A percentile compares a stretch with the other conserved stretches of the same genome.
Conservation (phyloP, 2,329 filamentous ascomycete genomes). For the Apiospora aurea region DNA sequence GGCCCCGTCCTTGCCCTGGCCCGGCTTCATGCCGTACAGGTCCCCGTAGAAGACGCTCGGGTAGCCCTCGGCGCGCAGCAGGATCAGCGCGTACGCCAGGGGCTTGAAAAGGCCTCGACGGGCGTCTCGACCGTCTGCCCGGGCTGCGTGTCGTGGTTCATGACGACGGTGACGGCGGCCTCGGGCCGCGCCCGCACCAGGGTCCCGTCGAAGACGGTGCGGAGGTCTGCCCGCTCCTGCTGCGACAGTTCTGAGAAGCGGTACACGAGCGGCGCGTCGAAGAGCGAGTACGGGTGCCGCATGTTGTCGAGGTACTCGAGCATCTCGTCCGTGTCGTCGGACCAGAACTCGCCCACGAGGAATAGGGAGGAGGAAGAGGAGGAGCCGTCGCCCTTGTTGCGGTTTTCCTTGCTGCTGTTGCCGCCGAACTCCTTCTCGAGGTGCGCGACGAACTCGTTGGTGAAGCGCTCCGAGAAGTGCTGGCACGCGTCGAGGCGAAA, state of each 20-base stretch:
- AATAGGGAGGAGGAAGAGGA: conserved; percentile 51
- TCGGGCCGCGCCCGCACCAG: conserved; percentile 54
- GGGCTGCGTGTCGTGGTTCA: conserved; percentile 71
- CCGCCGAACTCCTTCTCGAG: conserved; percentile 43
- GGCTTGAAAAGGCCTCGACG: conserved; percentile 73
- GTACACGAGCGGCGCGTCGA: conserved; percentile 72
- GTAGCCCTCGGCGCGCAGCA: conserved; percentile 65
- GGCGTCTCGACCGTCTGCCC: conserved; percentile 55
- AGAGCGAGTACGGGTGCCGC: conserved; percentile 65
- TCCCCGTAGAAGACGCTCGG: conserved; percentile 76
- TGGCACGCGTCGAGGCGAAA: conserved; percentile 44
- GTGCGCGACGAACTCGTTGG: conserved; percentile 36
- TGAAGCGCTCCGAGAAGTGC: conserved; percentile 41
- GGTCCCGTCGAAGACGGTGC: conserved; percentile 65
- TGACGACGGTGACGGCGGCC: conserved; percentile 64
- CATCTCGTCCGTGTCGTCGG: conserved; percentile 61
- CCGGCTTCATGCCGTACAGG: conserved; percentile 63
- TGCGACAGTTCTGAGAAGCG: conserved; percentile 68
- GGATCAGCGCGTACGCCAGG: conserved; percentile 75
- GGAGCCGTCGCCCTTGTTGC: no score
- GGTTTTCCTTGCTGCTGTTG: conserved; percentile 22
- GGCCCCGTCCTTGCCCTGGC: conserved; percentile 39
- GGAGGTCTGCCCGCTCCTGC: conserved; percentile 62
- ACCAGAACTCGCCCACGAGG: conserved; percentile 74
- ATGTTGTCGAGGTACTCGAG: conserved; percentile 62